Percentiles rank a stretch among this genome's conserved stretches.
These are phyloP conservation scores for Alternaria ethzedia DNA, from an alignment of 2,329 filamentous ascomycete genomes.

Conservation along the genomic window DNA sequence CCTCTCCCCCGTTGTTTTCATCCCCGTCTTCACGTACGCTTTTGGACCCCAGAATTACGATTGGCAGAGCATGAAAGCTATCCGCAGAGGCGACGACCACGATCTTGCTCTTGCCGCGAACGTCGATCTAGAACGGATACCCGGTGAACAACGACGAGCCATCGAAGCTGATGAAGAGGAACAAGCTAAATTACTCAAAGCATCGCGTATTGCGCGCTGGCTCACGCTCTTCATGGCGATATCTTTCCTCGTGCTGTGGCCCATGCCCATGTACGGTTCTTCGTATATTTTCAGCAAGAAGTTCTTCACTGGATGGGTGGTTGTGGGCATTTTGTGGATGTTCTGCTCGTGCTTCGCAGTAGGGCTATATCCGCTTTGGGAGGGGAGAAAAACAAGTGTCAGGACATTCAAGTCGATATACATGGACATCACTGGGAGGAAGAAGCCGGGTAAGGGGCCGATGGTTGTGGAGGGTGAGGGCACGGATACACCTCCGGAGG, in stretches of 20 bases:
- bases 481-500: constrained; percentile 24
- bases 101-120: constrained; percentile 70
- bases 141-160: constrained; percentile 54
- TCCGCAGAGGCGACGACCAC: constrained; percentile 79
- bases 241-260: constrained; percentile 81
- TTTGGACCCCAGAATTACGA: constrained; percentile 81
- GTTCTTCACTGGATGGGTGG: constrained; percentile 84
- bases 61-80: constrained; percentile 81
- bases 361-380: constrained; percentile 80
- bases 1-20: constrained; percentile 75
- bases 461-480: constrained; percentile 27
- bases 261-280: constrained; percentile 87
- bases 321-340: constrained; percentile 73
- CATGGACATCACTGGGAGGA: constrained; percentile 60
- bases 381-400: constrained; percentile 72
- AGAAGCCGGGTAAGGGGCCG: constrained; percentile 15
- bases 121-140: constrained; percentile 69
- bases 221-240: constrained; percentile 71
- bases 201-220: constrained; percentile 60
- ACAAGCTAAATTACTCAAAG: constrained; percentile 51
- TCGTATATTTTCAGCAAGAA: constrained; percentile 81
- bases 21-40: constrained; percentile 75
- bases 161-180: constrained; percentile 52
- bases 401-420: constrained; percentile 68
- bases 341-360: constrained; percentile 76